Percentiles rank a stretch among this genome's conserved stretches.
Conservation (phyloP, 306 rosid species). For the Begonia fuchsioides region DNA sequence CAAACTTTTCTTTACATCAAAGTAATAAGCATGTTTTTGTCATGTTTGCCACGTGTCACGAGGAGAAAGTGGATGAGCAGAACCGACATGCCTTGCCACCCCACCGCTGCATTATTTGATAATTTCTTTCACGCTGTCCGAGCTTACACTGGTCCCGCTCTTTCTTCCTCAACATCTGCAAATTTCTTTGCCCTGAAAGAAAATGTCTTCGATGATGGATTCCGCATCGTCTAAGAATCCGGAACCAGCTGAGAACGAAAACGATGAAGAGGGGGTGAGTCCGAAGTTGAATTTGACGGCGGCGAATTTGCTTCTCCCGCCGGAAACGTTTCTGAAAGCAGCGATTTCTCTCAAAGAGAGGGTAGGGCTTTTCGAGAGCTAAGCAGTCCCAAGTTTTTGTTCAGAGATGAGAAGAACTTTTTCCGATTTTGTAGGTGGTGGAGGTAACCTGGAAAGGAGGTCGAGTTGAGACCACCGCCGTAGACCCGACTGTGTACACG, state of each 20-base stretch:
- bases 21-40: too few species aligned
- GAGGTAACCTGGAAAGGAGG: constrained; percentile 37
- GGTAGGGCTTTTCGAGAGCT: constrained; percentile 13
- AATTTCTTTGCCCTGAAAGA: not conserved
- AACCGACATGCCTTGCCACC: too few species aligned
- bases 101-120: too few species aligned
- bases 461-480: constrained; percentile 7
- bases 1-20: too few species aligned
- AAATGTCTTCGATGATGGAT: constrained; percentile 25
- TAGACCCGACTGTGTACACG: constrained; percentile 58
- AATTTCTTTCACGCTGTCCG: too few species aligned
- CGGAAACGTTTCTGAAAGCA: constrained; percentile 30
- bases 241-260: constrained; percentile 20
- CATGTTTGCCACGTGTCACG: too few species aligned
- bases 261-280: constrained; percentile 24
- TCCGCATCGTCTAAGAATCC: constrained; percentile 19
- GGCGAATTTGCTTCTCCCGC: constrained; percentile 20
- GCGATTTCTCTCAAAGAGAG: constrained; percentile 67
- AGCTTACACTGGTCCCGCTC: too few species aligned
- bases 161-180: too few species aligned
- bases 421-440: constrained; percentile 34
- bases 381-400: too few species aligned
- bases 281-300: constrained; percentile 16
- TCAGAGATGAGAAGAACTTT: too few species aligned
- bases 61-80: too few species aligned